A percentile compares a stretch with the other conserved stretches of the same genome.
phyloP scores from a whole-genome alignment of 1,139 yeast genomes.

The Candida anutae region DNA sequence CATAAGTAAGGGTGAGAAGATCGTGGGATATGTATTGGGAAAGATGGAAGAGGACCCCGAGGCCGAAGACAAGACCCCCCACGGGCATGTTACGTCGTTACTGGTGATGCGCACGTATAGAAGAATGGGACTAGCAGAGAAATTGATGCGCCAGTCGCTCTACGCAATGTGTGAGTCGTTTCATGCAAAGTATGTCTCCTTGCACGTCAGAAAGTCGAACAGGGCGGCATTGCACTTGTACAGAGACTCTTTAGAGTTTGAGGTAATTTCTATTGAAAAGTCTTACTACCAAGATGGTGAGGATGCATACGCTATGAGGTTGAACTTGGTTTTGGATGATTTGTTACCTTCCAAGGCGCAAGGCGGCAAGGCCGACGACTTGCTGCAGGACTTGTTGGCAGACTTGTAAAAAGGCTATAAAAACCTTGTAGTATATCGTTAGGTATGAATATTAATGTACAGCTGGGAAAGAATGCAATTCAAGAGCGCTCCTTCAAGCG shows the following conservation, averaged over 20 bases:
- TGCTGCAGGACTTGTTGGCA: conserved; percentile 26
- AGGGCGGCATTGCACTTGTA: conserved; percentile 91
- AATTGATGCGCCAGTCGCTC: conserved; percentile 79
- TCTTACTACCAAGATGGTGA: conserved; percentile 95
- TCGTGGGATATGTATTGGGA: conserved; percentile 91
- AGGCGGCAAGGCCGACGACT: conserved; percentile 43
- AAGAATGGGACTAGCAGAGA: conserved; percentile 91
- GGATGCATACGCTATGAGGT: conserved; percentile 96
- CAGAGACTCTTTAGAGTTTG: conserved; percentile 77
- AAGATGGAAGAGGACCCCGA: conserved; percentile 95
- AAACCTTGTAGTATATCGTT: not conserved
- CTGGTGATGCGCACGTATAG: conserved; percentile 95
- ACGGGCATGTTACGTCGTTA: conserved; percentile 90
- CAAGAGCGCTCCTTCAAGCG: conserved; percentile 94
- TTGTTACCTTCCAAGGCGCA: conserved; percentile 52
- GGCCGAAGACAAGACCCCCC: conserved; percentile 63
- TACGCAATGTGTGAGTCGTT: conserved; percentile 78
- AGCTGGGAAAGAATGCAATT: not conserved
- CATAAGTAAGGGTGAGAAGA: conserved; percentile 59
- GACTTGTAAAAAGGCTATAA: not conserved
- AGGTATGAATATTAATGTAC: not conserved
- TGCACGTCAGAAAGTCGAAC: conserved; percentile 91
- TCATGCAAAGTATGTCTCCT: conserved; percentile 74
- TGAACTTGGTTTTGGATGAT: conserved; percentile 50
- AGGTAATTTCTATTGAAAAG: conserved; percentile 72